phyloP scores from a whole-genome alignment of 2,329 filamentous ascomycete genomes.

The Ophiognomonia clavigignenti-juglandacearum region DNA sequence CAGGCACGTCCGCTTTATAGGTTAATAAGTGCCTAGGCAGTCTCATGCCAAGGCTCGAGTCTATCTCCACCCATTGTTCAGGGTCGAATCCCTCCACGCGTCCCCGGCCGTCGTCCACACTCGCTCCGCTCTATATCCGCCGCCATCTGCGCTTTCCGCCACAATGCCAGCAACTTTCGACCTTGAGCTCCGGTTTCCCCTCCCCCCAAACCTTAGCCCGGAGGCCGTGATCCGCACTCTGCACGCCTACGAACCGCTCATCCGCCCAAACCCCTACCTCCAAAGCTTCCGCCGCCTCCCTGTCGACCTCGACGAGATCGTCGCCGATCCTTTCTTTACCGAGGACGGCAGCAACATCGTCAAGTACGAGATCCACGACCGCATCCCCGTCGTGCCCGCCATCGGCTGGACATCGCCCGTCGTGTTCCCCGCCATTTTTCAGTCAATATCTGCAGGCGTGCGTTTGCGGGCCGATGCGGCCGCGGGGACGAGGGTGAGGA shows the following conservation, averaged over 20 bases:
- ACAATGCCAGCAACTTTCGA: slow-evolving; percentile 27
- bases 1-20: no score
- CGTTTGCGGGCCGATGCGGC: slow-evolving; percentile 38
- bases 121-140: not conserved
- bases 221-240: slow-evolving; percentile 33
- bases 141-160: not conserved
- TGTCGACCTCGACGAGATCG: slow-evolving; percentile 13
- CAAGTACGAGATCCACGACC: slow-evolving; percentile 28
- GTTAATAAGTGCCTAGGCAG: no score
- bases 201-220: slow-evolving; percentile 35
- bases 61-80: no score
- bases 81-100: not conserved
- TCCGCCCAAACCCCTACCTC: slow-evolving; percentile 15
- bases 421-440: slow-evolving; percentile 38
- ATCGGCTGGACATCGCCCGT: slow-evolving; percentile 32
- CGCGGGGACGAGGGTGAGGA: slow-evolving; percentile 38
- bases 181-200: slow-evolving; percentile 34
- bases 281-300: slow-evolving; percentile 7
- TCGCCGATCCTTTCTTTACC: slow-evolving; percentile 16
- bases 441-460: slow-evolving; percentile 34
- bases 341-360: slow-evolving; percentile 11
- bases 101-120: no score
- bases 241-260: slow-evolving; percentile 14
- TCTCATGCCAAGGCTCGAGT: no score
- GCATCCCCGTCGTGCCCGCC: slow-evolving; percentile 33